Evolutionary conservation across 176 grass and related monocot genomes (phyloP), one percentile per base, ranked within the genome.

Genomic region (Musa schizocarpa): DNA sequence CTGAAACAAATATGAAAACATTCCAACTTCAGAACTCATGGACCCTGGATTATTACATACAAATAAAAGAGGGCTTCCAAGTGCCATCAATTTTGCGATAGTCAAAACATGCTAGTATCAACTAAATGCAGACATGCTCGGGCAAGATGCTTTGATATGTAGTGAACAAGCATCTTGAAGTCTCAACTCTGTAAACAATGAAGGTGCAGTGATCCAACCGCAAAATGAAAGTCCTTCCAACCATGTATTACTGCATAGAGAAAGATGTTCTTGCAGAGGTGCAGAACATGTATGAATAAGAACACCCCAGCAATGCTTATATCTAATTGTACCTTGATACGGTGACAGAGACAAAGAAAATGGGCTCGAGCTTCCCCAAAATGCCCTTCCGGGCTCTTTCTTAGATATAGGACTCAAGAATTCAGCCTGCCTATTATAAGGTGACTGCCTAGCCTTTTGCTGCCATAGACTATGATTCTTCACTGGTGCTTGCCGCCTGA

Each of bases 371-470:
- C 68, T 70, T 70, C 43, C 43, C 68, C 68, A 51, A 8, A 51
- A 50, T 50, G 19, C 29, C n/a, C 34, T 51, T 22, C 43, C 48
- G 8, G 4, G 50, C 29, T 70, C 6, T 62, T 19, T 20, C 17
- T 70, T 70, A 51, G 68, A 50, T 52, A 48, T 51, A 20, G 68
- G 68, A 70, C 16, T 70, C 17, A 70, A 70, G 48, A 70, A 70
- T 21, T 70, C 43, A 51, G 68, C 48, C 19, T 50, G 68, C 68
- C 48, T 70, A 51, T 51, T 19, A 50, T 16, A 21, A 7, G 19
- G 51, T 70, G 20, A 2, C 26, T 27, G 63, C 9, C 2, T 65
- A 27, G 68, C 48, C 2, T 20, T 70, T 50, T 21, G 34, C 68
- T 70, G 34, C 68, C 34, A 70, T 51, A 7, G 16, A 70, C 43